Base-by-base conservation (phyloP, 352 stramenopile genomes). In the Pythium insidiosum region DNA sequence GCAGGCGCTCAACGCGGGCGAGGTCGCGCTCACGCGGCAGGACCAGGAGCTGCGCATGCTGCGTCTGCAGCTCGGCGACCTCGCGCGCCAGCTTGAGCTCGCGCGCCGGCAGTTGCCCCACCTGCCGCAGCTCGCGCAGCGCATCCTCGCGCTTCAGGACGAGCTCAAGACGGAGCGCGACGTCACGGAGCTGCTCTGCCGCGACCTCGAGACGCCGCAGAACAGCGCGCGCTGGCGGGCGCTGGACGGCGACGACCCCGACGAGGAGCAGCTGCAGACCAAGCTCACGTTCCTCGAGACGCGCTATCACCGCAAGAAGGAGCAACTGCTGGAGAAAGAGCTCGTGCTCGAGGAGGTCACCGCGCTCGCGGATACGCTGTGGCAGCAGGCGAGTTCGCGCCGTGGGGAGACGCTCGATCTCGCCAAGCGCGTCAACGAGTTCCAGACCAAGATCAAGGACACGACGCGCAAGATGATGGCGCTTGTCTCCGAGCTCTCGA, bases 391-490 rank as follows among this genome's bases (percentile, higher is more conserved):
- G 6, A 64, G 61, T 20, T 66, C 77, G 6, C 80, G 85, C 5
- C 71, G 83, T 22, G 72, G 81, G 4, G 79, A 88, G 50, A 92
- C 77, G 20, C 64, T 90, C 6, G 73, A 85, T 29, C 60, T 90
- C n/a, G 86, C 84, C 16, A 89, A 90, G 60, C 82, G 82, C 23
- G 81, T 96, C n/a, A 94, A 93, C 47, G 73, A 87, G 35, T 89
- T 97, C 48, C 90, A 97, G 63, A 54, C 62, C 19, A 71, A 77
- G 20, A 95, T 97, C 56, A 88, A 94, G 38, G 84, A 95, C 33
- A 89, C 84, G 20, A 97, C 88, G 24, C 71, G 88, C 41, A 84
- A 84, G 16, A 98, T 97, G 87, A 97, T 98, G 87, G 89, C 91
- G n/a, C 61, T 92, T 1, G 88, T 97, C 4, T 95, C 78, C 2